phyloP scores from a whole-genome alignment of 345 rosid genomes.

The Passiflora organensis region DNA sequence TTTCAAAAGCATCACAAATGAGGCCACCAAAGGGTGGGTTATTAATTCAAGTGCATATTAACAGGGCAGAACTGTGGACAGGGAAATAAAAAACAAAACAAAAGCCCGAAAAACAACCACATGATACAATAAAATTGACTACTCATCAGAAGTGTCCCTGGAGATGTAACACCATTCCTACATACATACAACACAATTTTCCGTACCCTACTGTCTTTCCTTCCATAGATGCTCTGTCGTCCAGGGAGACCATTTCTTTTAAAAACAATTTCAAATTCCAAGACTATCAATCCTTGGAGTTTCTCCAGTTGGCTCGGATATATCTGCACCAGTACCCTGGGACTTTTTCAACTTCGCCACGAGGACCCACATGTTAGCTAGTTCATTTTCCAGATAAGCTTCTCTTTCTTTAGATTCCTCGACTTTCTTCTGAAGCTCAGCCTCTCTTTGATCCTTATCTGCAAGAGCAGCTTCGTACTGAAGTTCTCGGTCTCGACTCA shows the following conservation, averaged over 20 bases:
- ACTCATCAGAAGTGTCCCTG: neutral
- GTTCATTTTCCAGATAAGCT: conserved; percentile 93
- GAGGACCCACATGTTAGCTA: conserved; percentile 98
- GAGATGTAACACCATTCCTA: conserved; percentile 25
- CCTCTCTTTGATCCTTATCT: conserved; percentile 80
- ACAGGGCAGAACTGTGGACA: too few species aligned
- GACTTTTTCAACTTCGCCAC: conserved; percentile 85
- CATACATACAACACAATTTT: conserved; percentile 23
- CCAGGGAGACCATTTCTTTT: neutral
- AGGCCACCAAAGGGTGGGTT: too few species aligned
- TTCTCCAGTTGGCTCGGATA: conserved; percentile 37
- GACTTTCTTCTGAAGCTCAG: conserved; percentile 65
- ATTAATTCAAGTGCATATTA: too few species aligned
- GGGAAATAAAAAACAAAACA: too few species aligned
- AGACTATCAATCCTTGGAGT: conserved; percentile 18
- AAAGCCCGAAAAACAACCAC: too few species aligned
- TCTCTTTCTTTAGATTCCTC: conserved; percentile 97
- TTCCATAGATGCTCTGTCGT: neutral
- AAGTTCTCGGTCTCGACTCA: conserved; percentile 73
- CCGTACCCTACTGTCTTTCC: conserved; percentile 16
- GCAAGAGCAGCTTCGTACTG: conserved; percentile 73
- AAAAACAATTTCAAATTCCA: conserved; percentile 18
- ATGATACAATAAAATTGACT: neutral
- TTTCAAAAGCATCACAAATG: too few species aligned
- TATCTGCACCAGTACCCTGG: conserved; percentile 43